Base-by-base conservation (phyloP, 495 filamentous ascomycete species). In the Rostrohypoxylon terebratum region DNA sequence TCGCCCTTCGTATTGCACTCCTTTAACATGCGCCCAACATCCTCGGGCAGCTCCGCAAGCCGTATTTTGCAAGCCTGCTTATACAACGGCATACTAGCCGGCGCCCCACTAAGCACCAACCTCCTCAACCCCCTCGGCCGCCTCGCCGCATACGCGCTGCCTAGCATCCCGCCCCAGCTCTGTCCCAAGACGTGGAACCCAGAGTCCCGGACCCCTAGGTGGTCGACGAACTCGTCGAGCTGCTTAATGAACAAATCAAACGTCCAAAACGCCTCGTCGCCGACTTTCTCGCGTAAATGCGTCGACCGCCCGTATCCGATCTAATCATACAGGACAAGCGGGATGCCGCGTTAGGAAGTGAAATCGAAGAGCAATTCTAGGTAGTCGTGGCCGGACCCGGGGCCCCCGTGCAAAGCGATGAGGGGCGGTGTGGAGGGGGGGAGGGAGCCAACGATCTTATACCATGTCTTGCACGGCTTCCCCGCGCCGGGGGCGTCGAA, bases 121-220 rank as follows among this genome's bases (percentile, higher is more conserved):
- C 60, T 66, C n/a, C 57, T 66, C 10, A 75, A 63, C 9, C 65
- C 63, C 11, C 59, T 31, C 2, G 63, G 61, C 16, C 59, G 57
- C 13, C 83, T 28, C 71, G 79, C 14, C 59, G 69, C 47, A 73
- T 77, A 80, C 5, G 69, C 47, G 9, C 77, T 77, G 7, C 73
- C 84, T 0, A 87, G 74, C 82, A 86, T 83, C 50, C 83, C 85
- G 38, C 86, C 86, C 85, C 85, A 88, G 54, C 75, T 80, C 55
- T 86, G 82, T n/a, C 86, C 86, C 1, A 84, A 71, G 2, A 87
- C 33, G 61, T 85, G 78, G 73, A 81, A 87, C 9, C 66, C 58
- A 6, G 10, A 28, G 3, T 76, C 63, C 0, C 74, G 25, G 40
- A 87, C 78, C 2, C 68, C 77, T 1, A 88, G 75, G 21, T 80